These are phyloP conservation scores for Ensete ventricosum DNA, from an alignment of 176 grass and related monocot species.

Conservation along the genomic window DNA sequence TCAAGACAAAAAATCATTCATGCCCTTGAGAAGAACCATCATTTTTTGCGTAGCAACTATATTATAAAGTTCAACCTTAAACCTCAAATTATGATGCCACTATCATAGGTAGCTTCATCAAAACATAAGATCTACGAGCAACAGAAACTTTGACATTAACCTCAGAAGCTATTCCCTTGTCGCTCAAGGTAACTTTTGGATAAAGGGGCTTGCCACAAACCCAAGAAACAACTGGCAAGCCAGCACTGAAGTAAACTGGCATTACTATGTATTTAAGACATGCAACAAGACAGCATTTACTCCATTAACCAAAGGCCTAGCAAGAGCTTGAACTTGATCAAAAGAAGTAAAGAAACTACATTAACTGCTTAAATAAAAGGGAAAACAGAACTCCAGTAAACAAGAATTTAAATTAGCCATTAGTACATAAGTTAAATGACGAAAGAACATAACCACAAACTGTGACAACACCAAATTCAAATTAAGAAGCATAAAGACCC, in stretches of 20 bases:
- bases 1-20: background rate
- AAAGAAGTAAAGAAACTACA: too few species aligned
- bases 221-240: conserved; percentile 2
- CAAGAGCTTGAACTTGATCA: too few species aligned
- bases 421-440: background rate
- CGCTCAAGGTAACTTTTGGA: conserved; percentile 4
- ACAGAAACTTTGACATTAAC: conserved; percentile 6
- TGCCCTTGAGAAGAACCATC: background rate
- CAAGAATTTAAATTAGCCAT: too few species aligned
- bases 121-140: background rate
- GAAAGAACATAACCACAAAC: background rate
- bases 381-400: background rate
- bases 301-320: background rate
- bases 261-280: background rate
- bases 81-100: background rate
- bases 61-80: background rate
- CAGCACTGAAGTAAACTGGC: background rate
- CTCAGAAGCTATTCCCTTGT: conserved; percentile 2
- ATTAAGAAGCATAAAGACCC: background rate
- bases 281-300: background rate
- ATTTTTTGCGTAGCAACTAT: background rate
- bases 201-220: conserved; percentile 4
- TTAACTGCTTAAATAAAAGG: background rate
- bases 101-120: background rate
- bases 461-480: background rate